Evolutionary conservation across 1,284 basidiomycete species (phyloP).

Genomic region (Sporisorium reilianum): DNA sequence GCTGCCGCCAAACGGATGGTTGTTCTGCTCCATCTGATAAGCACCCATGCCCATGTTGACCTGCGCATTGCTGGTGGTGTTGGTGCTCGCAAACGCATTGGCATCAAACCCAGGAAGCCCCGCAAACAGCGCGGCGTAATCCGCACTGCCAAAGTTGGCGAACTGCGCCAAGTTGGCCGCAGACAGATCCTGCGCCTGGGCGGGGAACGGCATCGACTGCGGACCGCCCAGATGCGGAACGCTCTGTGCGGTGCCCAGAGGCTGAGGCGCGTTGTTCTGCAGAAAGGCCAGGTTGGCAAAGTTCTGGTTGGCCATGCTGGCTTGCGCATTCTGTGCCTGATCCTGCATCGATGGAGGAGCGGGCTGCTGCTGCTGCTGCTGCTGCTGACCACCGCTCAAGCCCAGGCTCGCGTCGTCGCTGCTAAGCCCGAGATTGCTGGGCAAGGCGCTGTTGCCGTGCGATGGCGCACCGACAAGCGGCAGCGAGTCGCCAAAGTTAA

Average conservation of each 20-base stretch:
- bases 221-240: conserved; percentile 58
- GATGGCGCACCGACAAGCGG: conserved; percentile 14
- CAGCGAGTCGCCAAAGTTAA: conserved; percentile 42
- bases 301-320: conserved; percentile 34
- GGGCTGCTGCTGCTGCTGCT: conserved; percentile 26
- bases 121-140: conserved; percentile 46
- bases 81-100: conserved; percentile 24
- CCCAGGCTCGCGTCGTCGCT: conserved; percentile 16
- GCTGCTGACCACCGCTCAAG: conserved; percentile 18
- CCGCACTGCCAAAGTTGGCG: conserved; percentile 32
- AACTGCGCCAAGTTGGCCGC: conserved; percentile 31
- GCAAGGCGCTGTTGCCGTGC: conserved; percentile 25
- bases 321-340: conserved; percentile 47
- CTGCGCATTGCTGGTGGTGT: conserved; percentile 32
- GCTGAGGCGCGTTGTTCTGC: conserved; percentile 45
- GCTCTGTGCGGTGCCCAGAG: conserved; percentile 47
- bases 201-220: conserved; percentile 60
- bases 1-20: conserved; percentile 56
- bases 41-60: conserved; percentile 37
- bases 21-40: conserved; percentile 44
- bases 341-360: conserved; percentile 45
- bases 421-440: conserved; percentile 34
- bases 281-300: conserved; percentile 47
- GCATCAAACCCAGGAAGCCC: conserved; percentile 41
- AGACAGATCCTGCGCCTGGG: conserved; percentile 25